Evolutionary conservation across 257 asterid species (phyloP), one percentile per base, ranked within the genome.

Genomic region (Solanum etuberosum): DNA sequence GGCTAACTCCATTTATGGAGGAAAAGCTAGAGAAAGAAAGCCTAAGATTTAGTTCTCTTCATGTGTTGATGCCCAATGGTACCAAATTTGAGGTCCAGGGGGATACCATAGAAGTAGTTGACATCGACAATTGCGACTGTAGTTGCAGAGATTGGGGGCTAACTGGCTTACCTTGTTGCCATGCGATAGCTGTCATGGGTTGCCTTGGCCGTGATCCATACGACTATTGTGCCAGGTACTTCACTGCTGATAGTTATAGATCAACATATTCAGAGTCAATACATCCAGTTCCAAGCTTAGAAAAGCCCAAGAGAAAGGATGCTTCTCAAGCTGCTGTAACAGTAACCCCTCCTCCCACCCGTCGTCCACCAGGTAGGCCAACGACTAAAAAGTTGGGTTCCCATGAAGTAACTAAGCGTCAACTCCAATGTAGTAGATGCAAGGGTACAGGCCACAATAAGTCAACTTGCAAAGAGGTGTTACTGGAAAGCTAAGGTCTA

Each of bases 341-440:
- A 32, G 98, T 96, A 51, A 95, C 92, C 12, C 99, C 99, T 13
- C 93, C 93, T 80, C 99, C 99, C 5, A 96, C 99, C 32, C 95
- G 98, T 25, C 94, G 99, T 15, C 99, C 99, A 21, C 99, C 99
- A 0, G 99, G 99, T 6, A 87, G 99, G 80, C 99, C 99, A 31
- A 91, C 97, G 31, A 93, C 94, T 4, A 96, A 94, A 94, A 93
- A 92, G 83, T 90, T 86, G 32, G 93, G 97, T 78, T 89, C 94
- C 8, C 96, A 93, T 74, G 99, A 93, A 21, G 87, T 90, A 2
- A 92, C 92, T 87, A 93, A 94, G 88, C 93, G 99, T 7, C 97
- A 93, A 83, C 96, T 96, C 59, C 98, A 95, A 70, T 97, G 99
- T 90, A 97, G 98, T 89, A 93, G 92, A 87, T 97, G 99, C 94